These are phyloP conservation scores for Fusarium citri DNA, from an alignment of 2,329 filamentous ascomycete genomes.

Conservation along the genomic window DNA sequence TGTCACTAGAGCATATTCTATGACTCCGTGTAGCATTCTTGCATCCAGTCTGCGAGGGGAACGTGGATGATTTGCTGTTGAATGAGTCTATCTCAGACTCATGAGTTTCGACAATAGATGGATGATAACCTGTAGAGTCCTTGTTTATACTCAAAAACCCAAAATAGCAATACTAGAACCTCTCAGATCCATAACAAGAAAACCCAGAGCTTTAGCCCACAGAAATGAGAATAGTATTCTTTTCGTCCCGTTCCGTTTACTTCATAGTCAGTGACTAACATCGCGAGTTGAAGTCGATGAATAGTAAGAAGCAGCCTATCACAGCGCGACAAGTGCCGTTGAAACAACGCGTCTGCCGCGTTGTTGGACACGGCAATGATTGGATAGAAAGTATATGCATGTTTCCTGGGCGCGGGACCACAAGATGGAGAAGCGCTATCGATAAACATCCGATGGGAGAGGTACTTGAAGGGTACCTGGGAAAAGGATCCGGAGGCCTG, in stretches of 20 bases:
- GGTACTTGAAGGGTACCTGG: conserved; percentile 27
- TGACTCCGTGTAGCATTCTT: conserved; percentile 24
- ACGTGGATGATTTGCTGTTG: conserved; percentile 24
- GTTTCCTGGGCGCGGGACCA: conserved; percentile 34
- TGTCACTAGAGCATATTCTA: not conserved
- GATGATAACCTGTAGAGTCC: conserved; percentile 20
- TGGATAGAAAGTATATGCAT: conserved; percentile 39
- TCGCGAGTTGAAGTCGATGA: conserved; percentile 13
- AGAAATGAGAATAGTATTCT: conserved; percentile 14
- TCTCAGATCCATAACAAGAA: conserved; percentile 22
- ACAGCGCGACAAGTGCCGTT: conserved; percentile 27
- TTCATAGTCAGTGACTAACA: conserved; percentile 6
- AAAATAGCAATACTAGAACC: conserved; percentile 4
- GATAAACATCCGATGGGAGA: conserved; percentile 40
- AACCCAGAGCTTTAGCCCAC: not conserved
- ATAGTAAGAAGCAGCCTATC: conserved; percentile 23
- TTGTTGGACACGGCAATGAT: conserved; percentile 37
- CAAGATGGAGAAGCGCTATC: conserved; percentile 44
- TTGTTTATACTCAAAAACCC: conserved; percentile 4
- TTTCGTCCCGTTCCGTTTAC: conserved; percentile 7
- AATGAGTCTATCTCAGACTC: not conserved
- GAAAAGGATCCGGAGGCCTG: conserved; percentile 20
- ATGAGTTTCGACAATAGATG: conserved; percentile 14
- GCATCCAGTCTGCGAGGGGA: conserved; percentile 8
- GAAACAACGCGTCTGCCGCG: conserved; percentile 45